Evolutionary conservation across 352 stramenopile species (phyloP), one percentile per base, ranked within the genome.

Genomic region (Phytophthora sansomeana): DNA sequence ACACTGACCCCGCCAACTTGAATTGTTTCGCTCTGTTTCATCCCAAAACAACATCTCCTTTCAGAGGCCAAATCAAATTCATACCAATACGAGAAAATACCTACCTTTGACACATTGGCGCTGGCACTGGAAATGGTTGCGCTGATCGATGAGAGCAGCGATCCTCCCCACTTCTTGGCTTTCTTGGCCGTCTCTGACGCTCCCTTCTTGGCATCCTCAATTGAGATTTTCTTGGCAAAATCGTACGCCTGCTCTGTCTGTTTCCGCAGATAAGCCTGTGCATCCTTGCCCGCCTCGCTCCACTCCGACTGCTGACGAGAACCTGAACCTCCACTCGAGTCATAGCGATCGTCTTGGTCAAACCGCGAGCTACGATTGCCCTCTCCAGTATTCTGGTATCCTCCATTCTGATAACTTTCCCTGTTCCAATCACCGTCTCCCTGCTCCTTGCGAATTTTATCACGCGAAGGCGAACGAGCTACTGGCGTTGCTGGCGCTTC

Each of bases 211-310:
- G 85, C 86, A 63, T 96, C 87, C 59, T 96, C 87, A 44, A 93
- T 89, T 6, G 77, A 89, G n/a, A 96, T 89, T 55, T 93, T 94
- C 67, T 96, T 96, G 6, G 87, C 87, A 72, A 96, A 94, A 51
- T 93, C 87, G 63, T 93, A 92, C 19, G 85, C 87, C 61, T 92
- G 84, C 52, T 93, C 87, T 21, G 80, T 96, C 53, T 94, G 87
- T 57, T 96, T 96, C 26, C 85, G 81, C 32, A 96, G 60, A 59
- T 86, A 94, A 17, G 78, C 67, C 36, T 87, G 81, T 35, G 79
- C 75, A 36, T 87, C 79, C 53, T 85, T 89, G 24, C 71, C 77
- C 21, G 72, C 72, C 7, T 75, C 82, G 1, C 46, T 29, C 70
- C 71, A 81, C 53, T 79, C 69, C 29, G 63, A 68, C n/a, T 54